Percentiles rank a stretch among this genome's conserved stretches.
phyloP scores from a whole-genome alignment of 2,329 filamentous ascomycete species.

The Botrytis aclada region DNA sequence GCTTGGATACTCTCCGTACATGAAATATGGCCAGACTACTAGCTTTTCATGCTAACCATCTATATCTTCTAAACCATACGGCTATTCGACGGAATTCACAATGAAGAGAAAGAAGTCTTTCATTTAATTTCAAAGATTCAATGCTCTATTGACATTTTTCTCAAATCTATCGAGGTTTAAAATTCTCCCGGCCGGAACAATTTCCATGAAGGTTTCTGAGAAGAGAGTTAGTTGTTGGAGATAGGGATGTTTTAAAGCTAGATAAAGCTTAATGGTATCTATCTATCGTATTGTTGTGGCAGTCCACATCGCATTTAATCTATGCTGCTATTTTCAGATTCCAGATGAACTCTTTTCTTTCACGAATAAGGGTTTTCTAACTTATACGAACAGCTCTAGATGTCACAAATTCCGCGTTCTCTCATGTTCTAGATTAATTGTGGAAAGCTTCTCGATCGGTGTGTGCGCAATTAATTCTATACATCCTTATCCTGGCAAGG shows the following conservation, averaged over 20 bases:
- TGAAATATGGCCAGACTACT: background rate
- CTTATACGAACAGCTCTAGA: background rate
- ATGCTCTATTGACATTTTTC: background rate
- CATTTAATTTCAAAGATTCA: background rate
- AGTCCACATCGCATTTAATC: background rate
- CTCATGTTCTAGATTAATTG: background rate
- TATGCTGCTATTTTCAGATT: background rate
- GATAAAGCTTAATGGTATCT: background rate
- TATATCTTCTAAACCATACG: background rate
- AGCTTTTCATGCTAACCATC: background rate
- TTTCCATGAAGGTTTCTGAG: accelerated
- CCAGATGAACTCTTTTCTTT: background rate
- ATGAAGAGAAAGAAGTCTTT: background rate
- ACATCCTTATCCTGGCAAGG: background rate
- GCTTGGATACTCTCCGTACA: background rate
- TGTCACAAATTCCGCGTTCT: too few relatives aligned
- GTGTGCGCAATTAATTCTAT: background rate
- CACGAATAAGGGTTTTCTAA: background rate
- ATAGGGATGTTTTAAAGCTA: background rate
- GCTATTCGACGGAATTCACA: background rate
- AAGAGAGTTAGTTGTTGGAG: background rate
- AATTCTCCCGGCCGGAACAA: background rate
- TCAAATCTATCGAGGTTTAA: too few relatives aligned
- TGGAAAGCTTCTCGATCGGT: background rate
- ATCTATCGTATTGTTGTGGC: background rate